Percentiles rank a stretch among this genome's conserved stretches.
Evolutionary conservation across 2,329 filamentous ascomycete species (phyloP).

Genomic region (Venturia asperata): DNA sequence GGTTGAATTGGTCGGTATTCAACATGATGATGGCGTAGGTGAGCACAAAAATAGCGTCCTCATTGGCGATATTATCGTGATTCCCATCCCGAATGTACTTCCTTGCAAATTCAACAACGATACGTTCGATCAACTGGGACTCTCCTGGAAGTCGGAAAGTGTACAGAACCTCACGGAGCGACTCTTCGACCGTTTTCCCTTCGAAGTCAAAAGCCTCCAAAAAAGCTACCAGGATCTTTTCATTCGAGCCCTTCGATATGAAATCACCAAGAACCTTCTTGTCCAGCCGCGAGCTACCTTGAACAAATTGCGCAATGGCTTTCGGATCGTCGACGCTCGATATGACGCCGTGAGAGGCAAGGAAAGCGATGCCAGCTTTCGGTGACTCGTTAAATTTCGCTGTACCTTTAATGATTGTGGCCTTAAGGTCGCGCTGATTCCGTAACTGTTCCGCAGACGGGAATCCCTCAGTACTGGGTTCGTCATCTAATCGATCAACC

Average conservation of each 20-base stretch:
- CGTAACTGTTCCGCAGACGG: conserved; percentile 59
- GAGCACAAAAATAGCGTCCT: conserved; percentile 82
- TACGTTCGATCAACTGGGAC: conserved; percentile 84
- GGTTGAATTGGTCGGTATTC: conserved; percentile 95
- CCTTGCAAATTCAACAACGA: conserved; percentile 79
- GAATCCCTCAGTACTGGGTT: conserved; percentile 56
- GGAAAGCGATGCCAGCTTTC: conserved; percentile 77
- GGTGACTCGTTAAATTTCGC: conserved; percentile 93
- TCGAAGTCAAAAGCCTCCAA: conserved; percentile 82
- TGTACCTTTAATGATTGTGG: conserved; percentile 78
- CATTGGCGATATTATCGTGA: conserved; percentile 70
- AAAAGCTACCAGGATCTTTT: conserved; percentile 75
- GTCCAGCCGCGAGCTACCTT: conserved; percentile 78
- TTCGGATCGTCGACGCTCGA: conserved; percentile 63
- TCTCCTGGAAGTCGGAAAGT: conserved; percentile 92
- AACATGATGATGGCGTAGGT: conserved; percentile 97
- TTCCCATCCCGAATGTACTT: conserved; percentile 68
- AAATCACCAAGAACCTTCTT: conserved; percentile 90
- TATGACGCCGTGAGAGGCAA: conserved; percentile 81
- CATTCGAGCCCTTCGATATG: conserved; percentile 83
- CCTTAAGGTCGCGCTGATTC: conserved; percentile 72
- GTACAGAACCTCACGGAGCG: conserved; percentile 76
- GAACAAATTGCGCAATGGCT: conserved; percentile 79
- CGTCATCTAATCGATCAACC: conserved; percentile 72
- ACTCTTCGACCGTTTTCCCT: conserved; percentile 82